These are phyloP conservation scores for Sonneratia alba DNA, from an alignment of 345 rosid species.

Conservation along the genomic window DNA sequence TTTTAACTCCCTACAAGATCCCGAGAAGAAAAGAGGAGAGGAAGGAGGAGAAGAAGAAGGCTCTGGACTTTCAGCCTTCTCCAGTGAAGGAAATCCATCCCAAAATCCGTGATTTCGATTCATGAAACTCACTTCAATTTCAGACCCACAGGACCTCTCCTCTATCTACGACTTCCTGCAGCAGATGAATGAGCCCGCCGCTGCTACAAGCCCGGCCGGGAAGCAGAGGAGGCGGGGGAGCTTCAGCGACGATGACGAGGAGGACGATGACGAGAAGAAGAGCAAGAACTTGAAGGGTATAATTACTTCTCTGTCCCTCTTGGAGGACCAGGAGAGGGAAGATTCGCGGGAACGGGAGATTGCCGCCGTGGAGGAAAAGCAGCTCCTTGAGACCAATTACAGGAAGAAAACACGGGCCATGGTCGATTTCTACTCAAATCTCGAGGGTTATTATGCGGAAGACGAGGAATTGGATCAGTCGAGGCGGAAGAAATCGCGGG, in stretches of 20 bases:
- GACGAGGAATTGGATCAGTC: slow-evolving; percentile 29
- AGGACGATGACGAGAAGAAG: not conserved
- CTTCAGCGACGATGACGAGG: not conserved
- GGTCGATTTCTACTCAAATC: slow-evolving; percentile 26
- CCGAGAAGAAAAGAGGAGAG: not conserved
- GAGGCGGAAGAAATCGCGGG: slow-evolving; percentile 50
- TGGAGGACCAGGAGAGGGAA: slow-evolving; percentile 33
- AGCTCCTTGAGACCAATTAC: slow-evolving; percentile 32
- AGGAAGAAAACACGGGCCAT: slow-evolving; percentile 21
- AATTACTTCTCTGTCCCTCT: slow-evolving; percentile 20
- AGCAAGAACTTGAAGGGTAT: slow-evolving; percentile 17
- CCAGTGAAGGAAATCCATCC: not conserved
- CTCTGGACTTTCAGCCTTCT: not conserved
- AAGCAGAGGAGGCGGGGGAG: slow-evolving; percentile 6
- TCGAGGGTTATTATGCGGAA: slow-evolving; percentile 29
- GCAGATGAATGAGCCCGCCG: slow-evolving; percentile 15
- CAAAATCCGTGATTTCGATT: not conserved
- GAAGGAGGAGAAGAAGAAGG: not conserved
- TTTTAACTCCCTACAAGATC: not conserved
- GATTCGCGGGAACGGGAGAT: slow-evolving; percentile 28
- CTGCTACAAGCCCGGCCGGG: not conserved
- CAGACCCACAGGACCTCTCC: slow-evolving; percentile 8
- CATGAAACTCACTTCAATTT: slow-evolving; percentile 14
- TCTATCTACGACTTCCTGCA: slow-evolving; percentile 4
- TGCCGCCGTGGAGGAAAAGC: slow-evolving; percentile 31